These are phyloP conservation scores for Sorghum bicolor DNA, from an alignment of 176 grass and related monocot genomes.

Conservation along the genomic window Sorghum_bicolor_NCBIv3 NC_012879.2:2731001-2731500, in stretches of 20 bases:
- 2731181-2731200: not conserved
- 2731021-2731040: not conserved
- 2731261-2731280: not conserved
- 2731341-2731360: constrained; percentile 10
- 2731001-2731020: too few relatives aligned
- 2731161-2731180: not conserved
- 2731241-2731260: not conserved
- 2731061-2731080: too few relatives aligned
- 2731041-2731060: not conserved
- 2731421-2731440: not conserved
- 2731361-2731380: not conserved
- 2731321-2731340: not conserved
- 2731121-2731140: too few relatives aligned
- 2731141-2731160: too few relatives aligned
- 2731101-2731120: too few relatives aligned
- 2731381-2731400: not conserved
- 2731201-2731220: not conserved
- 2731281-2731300: constrained; percentile 14
- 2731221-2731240: not conserved
- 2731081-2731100: too few relatives aligned
- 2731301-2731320: constrained; percentile 20
- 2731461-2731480: too few relatives aligned
- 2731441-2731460: not conserved
- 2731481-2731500: too few relatives aligned
- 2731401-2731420: too few relatives aligned